Evolutionary conservation across 139 green algal genomes (phyloP), one percentile per base, ranked within the genome.

Genomic region (Axilococcus clingmanii): DNA sequence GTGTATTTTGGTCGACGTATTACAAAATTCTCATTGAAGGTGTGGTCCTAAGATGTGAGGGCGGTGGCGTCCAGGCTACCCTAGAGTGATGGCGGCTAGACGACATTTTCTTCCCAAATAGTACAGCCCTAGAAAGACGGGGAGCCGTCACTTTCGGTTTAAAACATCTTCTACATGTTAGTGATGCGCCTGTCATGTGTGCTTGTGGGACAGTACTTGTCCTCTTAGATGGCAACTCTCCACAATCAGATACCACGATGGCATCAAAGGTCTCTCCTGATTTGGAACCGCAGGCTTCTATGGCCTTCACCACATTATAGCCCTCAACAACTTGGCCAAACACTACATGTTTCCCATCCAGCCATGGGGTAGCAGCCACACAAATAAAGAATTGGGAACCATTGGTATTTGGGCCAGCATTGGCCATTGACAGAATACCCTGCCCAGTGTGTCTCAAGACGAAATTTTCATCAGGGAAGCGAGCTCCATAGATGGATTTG

Each of bases 381-480:
- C 75, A 87, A 24, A 93, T 57, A 73, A 93, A 93, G 65, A 90
- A 90, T 77, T 88, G 79, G 16, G 45, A 68, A 42, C 78, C 78
- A 56, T 88, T 88, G 20, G 82, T 86, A 67, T 88, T 86, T 52
- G 80, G 82, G 4, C 83, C 82, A 12, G 82, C 80, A 35, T 93
- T 93, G 45, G 80, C 84, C 77, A 85, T 86, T 48, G 48, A 72
- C 22, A 86, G 55, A 22, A 82, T 63, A 33, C 81, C 83, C 30
- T 69, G 64, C 5, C 70, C 77, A n/a, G 61, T 75, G 73, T 94
- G 86, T 56, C 77, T 87, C 15, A 88, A 59, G n/a, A 48, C 52
- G 73, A 92, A 92, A 74, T 87, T 87, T 56, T 91, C 86, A 55
- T 93, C 83, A 2, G 59, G 24, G 63, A 93, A 89, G 25, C 77